phyloP scores from a whole-genome alignment of 2,329 filamentous ascomycete species.

The Monosporascus cannonballus region DNA sequence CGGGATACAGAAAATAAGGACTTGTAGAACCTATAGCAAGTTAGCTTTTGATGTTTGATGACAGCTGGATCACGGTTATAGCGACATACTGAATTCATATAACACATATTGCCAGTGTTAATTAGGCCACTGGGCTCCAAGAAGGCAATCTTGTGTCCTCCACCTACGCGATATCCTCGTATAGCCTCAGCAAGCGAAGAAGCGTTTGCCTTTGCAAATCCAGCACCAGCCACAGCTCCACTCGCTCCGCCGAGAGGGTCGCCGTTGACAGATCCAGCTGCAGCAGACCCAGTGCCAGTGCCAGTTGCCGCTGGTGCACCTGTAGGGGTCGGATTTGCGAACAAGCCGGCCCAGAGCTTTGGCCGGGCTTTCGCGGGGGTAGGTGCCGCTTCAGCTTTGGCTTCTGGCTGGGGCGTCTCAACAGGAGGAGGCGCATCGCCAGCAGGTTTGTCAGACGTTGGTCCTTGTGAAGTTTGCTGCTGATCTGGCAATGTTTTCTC shows the following conservation, averaged over 20 bases:
- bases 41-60: constrained; percentile 8
- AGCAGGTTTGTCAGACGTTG: constrained; percentile 6
- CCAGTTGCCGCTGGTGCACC: constrained; percentile 15
- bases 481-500: constrained; percentile 14
- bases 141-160: constrained; percentile 65
- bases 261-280: constrained; percentile 18
- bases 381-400: constrained; percentile 20
- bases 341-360: constrained; percentile 33
- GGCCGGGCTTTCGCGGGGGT: constrained; percentile 28
- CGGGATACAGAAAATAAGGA: constrained; percentile 85
- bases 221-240: constrained; percentile 19
- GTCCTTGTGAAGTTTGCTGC: constrained; percentile 11
- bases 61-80: too few species aligned
- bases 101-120: constrained; percentile 98
- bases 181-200: constrained; percentile 56
- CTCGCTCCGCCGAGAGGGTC: constrained; percentile 14
- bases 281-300: constrained; percentile 13
- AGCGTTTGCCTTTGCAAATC: constrained; percentile 39
- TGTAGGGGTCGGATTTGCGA: constrained; percentile 21
- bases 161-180: constrained; percentile 62
- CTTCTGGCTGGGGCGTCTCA: constrained; percentile 12
- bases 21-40: constrained; percentile 74
- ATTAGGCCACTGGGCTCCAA: constrained; percentile 89
- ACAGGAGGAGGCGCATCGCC: constrained; percentile 6
- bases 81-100: constrained; percentile 94